Conservation (phyloP, 1,284 basidiomycete genomes). For the Sphagnurus paluster region DNA sequence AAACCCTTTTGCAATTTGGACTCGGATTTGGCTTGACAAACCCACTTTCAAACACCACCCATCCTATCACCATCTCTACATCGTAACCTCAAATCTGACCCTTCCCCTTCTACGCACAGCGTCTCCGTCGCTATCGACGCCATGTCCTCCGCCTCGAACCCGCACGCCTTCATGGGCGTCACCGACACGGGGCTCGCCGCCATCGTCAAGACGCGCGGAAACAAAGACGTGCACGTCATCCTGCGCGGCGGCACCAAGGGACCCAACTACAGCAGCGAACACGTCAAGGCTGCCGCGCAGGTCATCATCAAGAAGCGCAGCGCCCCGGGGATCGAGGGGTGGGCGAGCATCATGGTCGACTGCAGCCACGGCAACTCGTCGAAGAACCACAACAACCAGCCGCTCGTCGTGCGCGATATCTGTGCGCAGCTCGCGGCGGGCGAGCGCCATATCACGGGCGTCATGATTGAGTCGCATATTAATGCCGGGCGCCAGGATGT, state of each 20-base stretch:
- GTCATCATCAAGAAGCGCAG: slow-evolving; percentile 76
- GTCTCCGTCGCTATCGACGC: slow-evolving; percentile 89
- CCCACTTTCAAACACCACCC: no score
- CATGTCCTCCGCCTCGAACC: slow-evolving; percentile 89
- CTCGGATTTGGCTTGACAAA: no score
- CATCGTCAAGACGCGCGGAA: slow-evolving; percentile 94
- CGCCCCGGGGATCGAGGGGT: no score
- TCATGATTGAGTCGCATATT: slow-evolving; percentile 97
- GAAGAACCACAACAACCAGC: slow-evolving; percentile 92
- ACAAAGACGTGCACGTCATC: slow-evolving; percentile 92
- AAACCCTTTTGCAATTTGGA: no score
- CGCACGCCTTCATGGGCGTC: slow-evolving; percentile 98
- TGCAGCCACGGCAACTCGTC: slow-evolving; percentile 88
- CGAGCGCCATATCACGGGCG: slow-evolving; percentile 83
- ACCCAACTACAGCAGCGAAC: slow-evolving; percentile 80
- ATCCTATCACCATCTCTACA: no score
- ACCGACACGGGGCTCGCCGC: slow-evolving; percentile 93
- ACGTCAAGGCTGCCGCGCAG: slow-evolving; percentile 71
- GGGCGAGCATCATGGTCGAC: slow-evolving; percentile 85
- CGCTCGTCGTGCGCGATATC: slow-evolving; percentile 76
- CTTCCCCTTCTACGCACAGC: no score
- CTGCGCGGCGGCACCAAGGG: slow-evolving; percentile 88
- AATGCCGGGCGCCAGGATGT: slow-evolving; percentile 87
- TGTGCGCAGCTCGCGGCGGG: slow-evolving; percentile 80
- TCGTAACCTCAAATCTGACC: no score